phyloP scores from a whole-genome alignment of 2,329 filamentous ascomycete species.

The Fusarium nanum region DNA sequence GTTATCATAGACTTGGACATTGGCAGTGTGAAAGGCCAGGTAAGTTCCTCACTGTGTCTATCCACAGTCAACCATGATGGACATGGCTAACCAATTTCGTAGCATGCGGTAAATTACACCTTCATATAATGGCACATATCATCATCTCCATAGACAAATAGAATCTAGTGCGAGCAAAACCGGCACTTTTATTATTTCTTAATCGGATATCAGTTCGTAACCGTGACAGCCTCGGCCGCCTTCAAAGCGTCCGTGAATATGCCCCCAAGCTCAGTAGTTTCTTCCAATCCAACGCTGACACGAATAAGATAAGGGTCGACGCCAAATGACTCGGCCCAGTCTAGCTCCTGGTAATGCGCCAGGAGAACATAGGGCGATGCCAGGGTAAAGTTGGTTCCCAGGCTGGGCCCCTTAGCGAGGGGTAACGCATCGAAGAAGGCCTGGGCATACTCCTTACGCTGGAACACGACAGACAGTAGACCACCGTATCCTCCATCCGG shows the following conservation, averaged over 20 bases:
- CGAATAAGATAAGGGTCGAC: conserved; percentile 84
- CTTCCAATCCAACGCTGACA: conserved; percentile 91
- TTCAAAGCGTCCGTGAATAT: conserved; percentile 77
- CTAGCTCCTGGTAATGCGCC: conserved; percentile 89
- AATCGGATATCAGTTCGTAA: conserved; percentile 3
- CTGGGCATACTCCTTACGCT: conserved; percentile 75
- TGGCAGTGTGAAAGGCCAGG: neutral
- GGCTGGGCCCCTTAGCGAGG: conserved; percentile 91
- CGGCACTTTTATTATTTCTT: conserved; percentile 7
- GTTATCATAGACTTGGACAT: neutral
- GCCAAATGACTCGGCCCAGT: conserved; percentile 88
- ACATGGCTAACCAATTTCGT: conserved; percentile 10
- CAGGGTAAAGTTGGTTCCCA: conserved; percentile 97
- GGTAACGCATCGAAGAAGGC: conserved; percentile 88
- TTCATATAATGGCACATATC: neutral
- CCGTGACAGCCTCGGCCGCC: conserved; percentile 57
- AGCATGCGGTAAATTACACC: neutral
- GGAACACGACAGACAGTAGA: conserved; percentile 85
- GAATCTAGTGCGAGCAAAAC: conserved; percentile 1
- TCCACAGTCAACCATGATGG: neutral
- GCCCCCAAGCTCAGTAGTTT: conserved; percentile 71
- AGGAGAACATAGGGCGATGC: conserved; percentile 91
- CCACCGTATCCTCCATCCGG: conserved; percentile 88
- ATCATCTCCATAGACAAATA: conserved; percentile 13
- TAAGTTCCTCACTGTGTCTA: conserved; percentile 7